Conservation (phyloP, 192 early-diverging fungal genomes). For the Lunasporangiospora selenospora region DNA sequence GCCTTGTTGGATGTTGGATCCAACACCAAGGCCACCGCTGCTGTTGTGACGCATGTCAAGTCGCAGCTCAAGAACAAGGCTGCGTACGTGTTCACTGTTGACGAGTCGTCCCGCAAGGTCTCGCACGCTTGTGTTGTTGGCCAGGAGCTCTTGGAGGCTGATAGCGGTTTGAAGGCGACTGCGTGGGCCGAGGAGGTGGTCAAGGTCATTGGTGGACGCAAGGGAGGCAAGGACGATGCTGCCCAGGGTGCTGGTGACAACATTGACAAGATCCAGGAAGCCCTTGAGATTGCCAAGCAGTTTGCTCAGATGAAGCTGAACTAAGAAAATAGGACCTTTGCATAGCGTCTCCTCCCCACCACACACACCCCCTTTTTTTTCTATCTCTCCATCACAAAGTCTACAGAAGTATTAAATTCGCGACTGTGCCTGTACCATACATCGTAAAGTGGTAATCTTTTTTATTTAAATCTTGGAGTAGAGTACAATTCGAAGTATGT, state of each 20-base stretch:
- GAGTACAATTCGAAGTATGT: too few relatives aligned
- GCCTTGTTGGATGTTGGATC: slow-evolving; percentile 77
- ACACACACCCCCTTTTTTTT: not conserved
- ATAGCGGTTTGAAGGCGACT: slow-evolving; percentile 84
- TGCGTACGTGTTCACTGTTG: slow-evolving; percentile 82
- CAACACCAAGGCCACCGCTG: slow-evolving; percentile 85
- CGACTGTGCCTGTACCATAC: too few relatives aligned
- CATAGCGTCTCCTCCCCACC: not conserved
- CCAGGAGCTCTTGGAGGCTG: slow-evolving; percentile 66
- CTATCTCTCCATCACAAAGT: not conserved
- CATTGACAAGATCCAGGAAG: slow-evolving; percentile 70
- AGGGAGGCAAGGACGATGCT: slow-evolving; percentile 93
- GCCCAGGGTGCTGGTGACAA: slow-evolving; percentile 90
- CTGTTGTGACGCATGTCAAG: slow-evolving; percentile 84
- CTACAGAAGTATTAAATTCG: too few relatives aligned
- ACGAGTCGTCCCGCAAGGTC: slow-evolving; percentile 70
- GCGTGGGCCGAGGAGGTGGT: slow-evolving; percentile 92
- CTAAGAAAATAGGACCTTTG: not conserved
- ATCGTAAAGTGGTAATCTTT: too few relatives aligned
- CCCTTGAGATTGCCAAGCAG: slow-evolving; percentile 72
- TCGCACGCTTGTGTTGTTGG: slow-evolving; percentile 84
- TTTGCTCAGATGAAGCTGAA: slow-evolving; percentile 75
- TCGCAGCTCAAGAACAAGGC: slow-evolving; percentile 80
- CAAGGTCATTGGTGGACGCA: slow-evolving; percentile 86
- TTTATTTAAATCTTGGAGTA: too few relatives aligned